A percentile compares a stretch with the other conserved stretches of the same genome.
phyloP scores from a whole-genome alignment of 83 land plant genomes.

The Picea engelmannii region DNA sequence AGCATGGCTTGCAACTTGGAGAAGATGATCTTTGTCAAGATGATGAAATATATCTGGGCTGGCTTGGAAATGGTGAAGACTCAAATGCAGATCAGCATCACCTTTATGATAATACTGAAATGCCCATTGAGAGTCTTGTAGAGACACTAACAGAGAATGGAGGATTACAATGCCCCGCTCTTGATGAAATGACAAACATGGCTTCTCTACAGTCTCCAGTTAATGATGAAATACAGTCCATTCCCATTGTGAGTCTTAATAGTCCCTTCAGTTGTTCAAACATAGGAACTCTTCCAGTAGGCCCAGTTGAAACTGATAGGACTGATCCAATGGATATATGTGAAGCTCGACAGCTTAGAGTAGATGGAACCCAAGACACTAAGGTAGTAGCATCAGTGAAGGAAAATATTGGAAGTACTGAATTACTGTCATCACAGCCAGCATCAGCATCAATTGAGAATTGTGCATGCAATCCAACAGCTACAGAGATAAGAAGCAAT shows the following conservation, averaged over 20 bases:
- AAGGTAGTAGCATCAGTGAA: not conserved
- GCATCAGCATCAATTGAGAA: not conserved
- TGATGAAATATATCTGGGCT: slow-evolving; percentile 32
- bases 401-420: not conserved
- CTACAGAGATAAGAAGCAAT: not conserved
- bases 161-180: slow-evolving; percentile 4
- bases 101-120: slow-evolving; percentile 10
- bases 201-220: slow-evolving; percentile 1
- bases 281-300: no score
- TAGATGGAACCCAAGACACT: not conserved
- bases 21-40: slow-evolving; percentile 35
- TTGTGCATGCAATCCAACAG: not conserved
- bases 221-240: not conserved
- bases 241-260: no score
- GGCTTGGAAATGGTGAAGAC: slow-evolving; percentile 59
- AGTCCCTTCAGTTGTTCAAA: no score
- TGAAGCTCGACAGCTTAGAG: not conserved
- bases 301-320: no score
- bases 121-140: slow-evolving; percentile 9
- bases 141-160: slow-evolving; percentile 4
- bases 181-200: not conserved
- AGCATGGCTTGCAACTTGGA: slow-evolving; percentile 36
- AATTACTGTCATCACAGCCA: not conserved
- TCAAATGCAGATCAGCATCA: slow-evolving; percentile 21
- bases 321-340: no score